Conservation (phyloP, 805 yeast species). For the Kockiozyma suomiensis region DNA sequence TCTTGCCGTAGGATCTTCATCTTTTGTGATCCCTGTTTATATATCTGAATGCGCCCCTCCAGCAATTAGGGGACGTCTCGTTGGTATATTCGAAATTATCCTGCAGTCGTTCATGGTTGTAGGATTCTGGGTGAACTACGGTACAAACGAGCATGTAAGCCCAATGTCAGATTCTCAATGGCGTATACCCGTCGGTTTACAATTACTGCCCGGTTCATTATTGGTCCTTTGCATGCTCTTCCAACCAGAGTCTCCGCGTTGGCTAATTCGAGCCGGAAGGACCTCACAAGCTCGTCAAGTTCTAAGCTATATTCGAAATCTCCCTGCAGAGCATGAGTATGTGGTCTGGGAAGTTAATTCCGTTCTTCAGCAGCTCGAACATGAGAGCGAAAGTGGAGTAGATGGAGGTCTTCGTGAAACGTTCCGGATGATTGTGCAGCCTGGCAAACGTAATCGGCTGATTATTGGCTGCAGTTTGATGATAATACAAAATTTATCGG, state of each 20-base stretch:
- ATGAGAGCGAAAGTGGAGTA: conserved; percentile 11
- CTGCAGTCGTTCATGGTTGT: conserved; percentile 63
- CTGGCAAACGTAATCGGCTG: conserved; percentile 40
- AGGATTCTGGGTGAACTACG: conserved; percentile 58
- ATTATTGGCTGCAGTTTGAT: conserved; percentile 69
- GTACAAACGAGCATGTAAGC: conserved; percentile 49
- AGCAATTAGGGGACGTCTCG: conserved; percentile 60
- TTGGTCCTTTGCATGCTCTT: conserved; percentile 48
- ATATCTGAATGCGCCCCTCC: conserved; percentile 67
- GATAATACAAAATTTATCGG: conserved; percentile 85
- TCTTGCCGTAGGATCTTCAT: conserved; percentile 65
- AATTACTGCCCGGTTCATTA: conserved; percentile 55
- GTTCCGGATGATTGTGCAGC: conserved; percentile 2
- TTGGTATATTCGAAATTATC: conserved; percentile 61
- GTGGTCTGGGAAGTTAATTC: conserved; percentile 42
- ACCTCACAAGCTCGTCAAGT: conserved; percentile 45
- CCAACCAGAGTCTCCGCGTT: conserved; percentile 48
- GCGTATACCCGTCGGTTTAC: conserved; percentile 67
- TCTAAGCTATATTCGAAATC: conserved; percentile 47
- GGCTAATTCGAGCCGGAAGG: conserved; percentile 50
- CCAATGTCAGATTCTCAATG: conserved; percentile 61
- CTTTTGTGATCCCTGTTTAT: conserved; percentile 66
- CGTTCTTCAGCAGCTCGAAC: conserved; percentile 45
- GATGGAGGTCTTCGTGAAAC: conserved; percentile 10
- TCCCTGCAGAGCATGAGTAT: conserved; percentile 43